Evolutionary conservation across 2,329 filamentous ascomycete species (phyloP).

Genomic region (Verticillium nubilum): DNA sequence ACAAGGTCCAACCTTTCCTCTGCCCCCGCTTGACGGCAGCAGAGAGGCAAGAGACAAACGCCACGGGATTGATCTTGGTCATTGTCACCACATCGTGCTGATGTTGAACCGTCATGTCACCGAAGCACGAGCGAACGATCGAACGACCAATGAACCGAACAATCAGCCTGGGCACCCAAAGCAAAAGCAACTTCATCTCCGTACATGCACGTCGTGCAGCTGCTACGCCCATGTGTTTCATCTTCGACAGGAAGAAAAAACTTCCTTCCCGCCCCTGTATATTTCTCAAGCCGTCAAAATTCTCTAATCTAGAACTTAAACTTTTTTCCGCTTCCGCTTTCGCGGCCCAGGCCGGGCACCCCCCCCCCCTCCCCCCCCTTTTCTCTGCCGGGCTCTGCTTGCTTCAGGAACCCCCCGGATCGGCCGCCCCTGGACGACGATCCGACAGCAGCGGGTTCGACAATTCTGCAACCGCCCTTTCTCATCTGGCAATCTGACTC

Average conservation of each 20-base stretch:
- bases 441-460: neutral
- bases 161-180: neutral
- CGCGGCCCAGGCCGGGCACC: too few relatives aligned
- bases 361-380: neutral
- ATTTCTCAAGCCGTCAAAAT: neutral
- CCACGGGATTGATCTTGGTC: neutral
- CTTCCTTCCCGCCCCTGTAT: neutral
- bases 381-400: neutral
- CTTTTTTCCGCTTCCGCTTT: neutral
- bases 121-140: neutral
- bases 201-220: neutral
- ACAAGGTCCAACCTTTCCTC: neutral
- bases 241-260: neutral
- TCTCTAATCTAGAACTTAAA: neutral
- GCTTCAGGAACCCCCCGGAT: neutral
- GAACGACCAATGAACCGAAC: neutral
- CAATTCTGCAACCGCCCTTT: neutral
- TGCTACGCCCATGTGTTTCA: neutral
- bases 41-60: neutral
- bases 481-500: neutral
- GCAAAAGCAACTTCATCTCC: neutral
- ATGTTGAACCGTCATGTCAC: neutral
- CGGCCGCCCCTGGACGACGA: neutral
- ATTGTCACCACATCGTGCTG: neutral
- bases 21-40: neutral